These are phyloP conservation scores for Geoglossum cookeanum DNA, from an alignment of 2,329 filamentous ascomycete genomes.

Conservation along the genomic window DNA sequence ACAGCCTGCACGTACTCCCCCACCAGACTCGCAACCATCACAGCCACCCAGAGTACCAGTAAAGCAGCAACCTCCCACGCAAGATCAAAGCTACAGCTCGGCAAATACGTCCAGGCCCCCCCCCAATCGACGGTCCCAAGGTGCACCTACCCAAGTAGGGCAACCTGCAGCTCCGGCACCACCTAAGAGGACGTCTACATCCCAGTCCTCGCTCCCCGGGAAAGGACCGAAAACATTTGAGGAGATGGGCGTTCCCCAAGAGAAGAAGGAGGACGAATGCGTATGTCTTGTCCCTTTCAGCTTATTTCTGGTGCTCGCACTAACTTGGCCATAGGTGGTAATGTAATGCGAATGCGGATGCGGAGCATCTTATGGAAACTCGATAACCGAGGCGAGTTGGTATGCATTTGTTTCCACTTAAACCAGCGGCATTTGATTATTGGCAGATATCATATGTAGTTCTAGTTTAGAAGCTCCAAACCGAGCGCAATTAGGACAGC, in stretches of 20 bases:
- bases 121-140: neutral
- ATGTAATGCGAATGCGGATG: neutral
- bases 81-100: neutral
- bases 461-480: neutral
- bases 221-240: slow-evolving; percentile 92
- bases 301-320: neutral
- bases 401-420: neutral
- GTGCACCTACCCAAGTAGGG: neutral
- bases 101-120: neutral
- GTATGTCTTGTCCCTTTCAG: slow-evolving; percentile 34
- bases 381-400: neutral
- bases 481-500: neutral
- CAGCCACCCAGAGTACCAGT: neutral
- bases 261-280: slow-evolving; percentile 75
- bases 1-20: neutral
- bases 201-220: slow-evolving; percentile 30
- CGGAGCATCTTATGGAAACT: neutral
- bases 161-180: neutral
- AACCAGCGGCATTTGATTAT: neutral
- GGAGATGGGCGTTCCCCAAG: slow-evolving; percentile 85
- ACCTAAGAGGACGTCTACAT: slow-evolving; percentile 8
- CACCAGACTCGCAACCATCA: neutral
- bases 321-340: neutral
- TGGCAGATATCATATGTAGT: neutral
- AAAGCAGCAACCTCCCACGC: neutral